Percentiles rank a stretch among this genome's conserved stretches.
These are phyloP conservation scores for Thymus mandschuricus DNA, from an alignment of 257 asterid species.

Conservation along the genomic window DNA sequence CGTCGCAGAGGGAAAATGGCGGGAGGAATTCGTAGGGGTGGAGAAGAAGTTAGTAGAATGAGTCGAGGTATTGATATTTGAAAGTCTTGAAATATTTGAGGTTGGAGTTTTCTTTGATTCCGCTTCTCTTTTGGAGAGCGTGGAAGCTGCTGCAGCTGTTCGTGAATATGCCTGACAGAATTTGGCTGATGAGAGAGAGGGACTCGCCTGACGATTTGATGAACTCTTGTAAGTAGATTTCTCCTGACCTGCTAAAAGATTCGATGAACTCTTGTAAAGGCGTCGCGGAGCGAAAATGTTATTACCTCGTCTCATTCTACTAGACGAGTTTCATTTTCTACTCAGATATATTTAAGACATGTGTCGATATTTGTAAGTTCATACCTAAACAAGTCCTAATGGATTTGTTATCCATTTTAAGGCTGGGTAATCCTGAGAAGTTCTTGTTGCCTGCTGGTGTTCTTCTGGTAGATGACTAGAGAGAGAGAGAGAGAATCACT, in stretches of 20 bases:
- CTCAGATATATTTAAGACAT: too few relatives aligned
- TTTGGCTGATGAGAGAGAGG: constrained; percentile 27
- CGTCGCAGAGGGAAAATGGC: constrained; percentile 6
- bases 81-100: constrained; percentile 34
- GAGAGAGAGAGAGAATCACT: not conserved
- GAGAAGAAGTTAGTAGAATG: constrained; percentile 5
- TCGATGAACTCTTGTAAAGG: too few relatives aligned
- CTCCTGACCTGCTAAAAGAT: constrained; percentile 38
- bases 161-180: constrained; percentile 23
- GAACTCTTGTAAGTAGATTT: constrained; percentile 8
- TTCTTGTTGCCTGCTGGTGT: constrained; percentile 16
- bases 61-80: constrained; percentile 32
- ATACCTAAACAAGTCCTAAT: constrained; percentile 37
- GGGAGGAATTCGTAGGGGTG: constrained; percentile 22
- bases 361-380: not conserved
- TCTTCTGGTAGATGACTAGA: constrained; percentile 35
- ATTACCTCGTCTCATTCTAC: too few relatives aligned
- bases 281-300: too few relatives aligned
- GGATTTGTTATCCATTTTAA: constrained; percentile 25
- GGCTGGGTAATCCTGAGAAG: constrained; percentile 18
- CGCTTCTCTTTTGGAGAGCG: constrained; percentile 25
- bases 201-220: not conserved
- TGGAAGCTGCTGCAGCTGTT: not conserved
- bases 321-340: too few relatives aligned
- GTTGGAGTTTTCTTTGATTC: constrained; percentile 35